phyloP scores from a whole-genome alignment of 257 asterid genomes.

The Gardenia jasminoides region DNA sequence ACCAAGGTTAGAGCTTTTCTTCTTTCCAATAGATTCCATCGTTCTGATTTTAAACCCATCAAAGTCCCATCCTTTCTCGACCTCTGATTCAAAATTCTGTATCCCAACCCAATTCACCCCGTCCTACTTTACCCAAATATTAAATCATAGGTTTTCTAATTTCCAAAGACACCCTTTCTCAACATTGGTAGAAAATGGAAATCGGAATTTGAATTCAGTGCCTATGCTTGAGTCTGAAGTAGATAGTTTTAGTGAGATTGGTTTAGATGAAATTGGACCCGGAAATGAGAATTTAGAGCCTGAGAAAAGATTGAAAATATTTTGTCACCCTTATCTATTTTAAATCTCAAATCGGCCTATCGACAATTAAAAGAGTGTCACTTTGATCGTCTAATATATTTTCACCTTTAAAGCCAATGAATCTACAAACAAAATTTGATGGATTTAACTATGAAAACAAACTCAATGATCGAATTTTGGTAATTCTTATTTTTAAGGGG shows the following conservation, averaged over 20 bases:
- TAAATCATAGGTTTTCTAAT: constrained; percentile 18
- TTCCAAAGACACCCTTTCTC: constrained; percentile 35
- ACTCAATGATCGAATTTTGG: no score
- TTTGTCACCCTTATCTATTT: no score
- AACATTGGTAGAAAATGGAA: constrained; percentile 26
- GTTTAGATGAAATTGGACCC: constrained; percentile 27
- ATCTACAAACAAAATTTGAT: no score
- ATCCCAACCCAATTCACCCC: constrained; percentile 22
- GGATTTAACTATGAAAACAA: no score
- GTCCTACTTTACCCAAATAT: constrained; percentile 16
- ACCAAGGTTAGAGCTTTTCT: constrained; percentile 29
- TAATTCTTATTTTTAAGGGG: no score
- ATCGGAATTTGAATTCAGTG: neutral
- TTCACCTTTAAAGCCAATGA: no score
- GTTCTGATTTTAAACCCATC: constrained; percentile 23
- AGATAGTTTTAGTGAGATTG: constrained; percentile 16
- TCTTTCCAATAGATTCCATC: constrained; percentile 32
- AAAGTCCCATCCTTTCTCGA: constrained; percentile 22
- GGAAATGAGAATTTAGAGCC: constrained; percentile 12
- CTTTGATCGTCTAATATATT: no score
- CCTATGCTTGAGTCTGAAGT: constrained; percentile 20
- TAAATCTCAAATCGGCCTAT: no score
- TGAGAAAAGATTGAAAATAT: constrained; percentile 30
- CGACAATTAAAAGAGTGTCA: no score
- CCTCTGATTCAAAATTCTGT: constrained; percentile 14